These are phyloP conservation scores for Metschnikowia shivogae DNA, from an alignment of 805 yeast genomes.

Conservation along the genomic window DNA sequence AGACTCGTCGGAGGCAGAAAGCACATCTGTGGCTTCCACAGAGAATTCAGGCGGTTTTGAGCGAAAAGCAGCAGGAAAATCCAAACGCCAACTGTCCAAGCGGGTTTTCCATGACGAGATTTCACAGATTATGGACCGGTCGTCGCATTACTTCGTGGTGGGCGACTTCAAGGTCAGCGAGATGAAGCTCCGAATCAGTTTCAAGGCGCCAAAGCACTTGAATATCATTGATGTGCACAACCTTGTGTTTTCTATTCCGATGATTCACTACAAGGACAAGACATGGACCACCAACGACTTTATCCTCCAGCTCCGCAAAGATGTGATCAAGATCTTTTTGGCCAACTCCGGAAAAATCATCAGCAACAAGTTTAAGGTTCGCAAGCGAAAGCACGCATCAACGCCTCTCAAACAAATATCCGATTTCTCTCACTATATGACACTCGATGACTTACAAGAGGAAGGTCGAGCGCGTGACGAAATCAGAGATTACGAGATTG, in stretches of 20 bases:
- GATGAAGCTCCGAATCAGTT: slow-evolving; percentile 56
- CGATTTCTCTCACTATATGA: slow-evolving; percentile 34
- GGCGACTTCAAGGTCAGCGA: slow-evolving; percentile 32
- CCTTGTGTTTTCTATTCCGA: slow-evolving; percentile 63
- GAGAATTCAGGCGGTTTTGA: not conserved
- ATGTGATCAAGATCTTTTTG: slow-evolving; percentile 53
- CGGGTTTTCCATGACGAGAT: slow-evolving; percentile 28
- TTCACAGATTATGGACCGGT: slow-evolving; percentile 38
- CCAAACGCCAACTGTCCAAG: not conserved
- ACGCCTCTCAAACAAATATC: slow-evolving; percentile 40
- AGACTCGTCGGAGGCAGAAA: slow-evolving; percentile 1
- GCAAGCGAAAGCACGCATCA: slow-evolving; percentile 24
- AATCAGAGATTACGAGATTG: slow-evolving; percentile 6
- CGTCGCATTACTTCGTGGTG: slow-evolving; percentile 40
- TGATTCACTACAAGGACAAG: slow-evolving; percentile 45
- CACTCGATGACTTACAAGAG: slow-evolving; percentile 36
- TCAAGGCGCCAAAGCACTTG: slow-evolving; percentile 67
- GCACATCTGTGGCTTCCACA: not conserved
- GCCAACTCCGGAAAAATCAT: slow-evolving; percentile 72
- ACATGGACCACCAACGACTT: slow-evolving; percentile 74
- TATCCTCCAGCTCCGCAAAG: slow-evolving; percentile 56
- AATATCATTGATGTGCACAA: slow-evolving; percentile 75
- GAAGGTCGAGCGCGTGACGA: slow-evolving; percentile 18
- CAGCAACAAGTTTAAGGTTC: slow-evolving; percentile 61
- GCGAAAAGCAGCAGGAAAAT: not conserved